These are phyloP conservation scores for Fusarium ramigenum DNA, from an alignment of 2,329 filamentous ascomycete species.

Conservation along the genomic window DNA sequence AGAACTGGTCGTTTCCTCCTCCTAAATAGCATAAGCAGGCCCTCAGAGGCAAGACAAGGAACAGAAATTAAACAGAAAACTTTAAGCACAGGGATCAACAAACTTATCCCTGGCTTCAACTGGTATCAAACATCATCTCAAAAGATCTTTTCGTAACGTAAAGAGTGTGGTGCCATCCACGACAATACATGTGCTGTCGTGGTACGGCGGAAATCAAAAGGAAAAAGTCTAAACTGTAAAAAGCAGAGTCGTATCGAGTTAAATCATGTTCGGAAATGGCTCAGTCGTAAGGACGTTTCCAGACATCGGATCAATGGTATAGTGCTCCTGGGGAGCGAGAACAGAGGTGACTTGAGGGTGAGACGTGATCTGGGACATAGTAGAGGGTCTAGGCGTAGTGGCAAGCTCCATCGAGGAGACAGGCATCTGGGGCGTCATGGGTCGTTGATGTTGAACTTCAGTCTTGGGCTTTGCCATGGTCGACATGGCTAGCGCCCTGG, in stretches of 20 bases:
- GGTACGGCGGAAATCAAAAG: conserved; percentile 33
- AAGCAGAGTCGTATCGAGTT: conserved; percentile 32
- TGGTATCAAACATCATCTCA: conserved; percentile 42
- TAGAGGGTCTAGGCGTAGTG: conserved; percentile 41
- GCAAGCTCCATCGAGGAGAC: conserved; percentile 35
- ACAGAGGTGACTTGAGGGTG: conserved; percentile 41
- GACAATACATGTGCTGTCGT: conserved; percentile 39
- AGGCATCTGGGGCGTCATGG: conserved; percentile 44
- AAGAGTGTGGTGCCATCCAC: conserved; percentile 40
- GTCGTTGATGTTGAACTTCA: conserved; percentile 53
- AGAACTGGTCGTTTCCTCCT: conserved; percentile 18
- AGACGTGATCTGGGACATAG: conserved; percentile 43
- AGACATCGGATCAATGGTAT: conserved; percentile 37
- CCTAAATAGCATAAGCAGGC: conserved; percentile 15
- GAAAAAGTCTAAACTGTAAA: conserved; percentile 31
- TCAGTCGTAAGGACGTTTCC: conserved; percentile 39
- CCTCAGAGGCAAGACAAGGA: conserved; percentile 24
- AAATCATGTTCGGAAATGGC: conserved; percentile 45
- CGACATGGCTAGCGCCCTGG: conserved; percentile 52
- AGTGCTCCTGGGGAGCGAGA: conserved; percentile 29
- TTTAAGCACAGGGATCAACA: conserved; percentile 21
- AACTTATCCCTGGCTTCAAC: conserved; percentile 23
- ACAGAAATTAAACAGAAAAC: conserved; percentile 33
- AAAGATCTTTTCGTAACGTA: conserved; percentile 41
- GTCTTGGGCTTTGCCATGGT: conserved; percentile 59